Evolutionary conservation across 768 basidiomycete genomes (phyloP).

Genomic region (Pleurotus sapidus): DNA sequence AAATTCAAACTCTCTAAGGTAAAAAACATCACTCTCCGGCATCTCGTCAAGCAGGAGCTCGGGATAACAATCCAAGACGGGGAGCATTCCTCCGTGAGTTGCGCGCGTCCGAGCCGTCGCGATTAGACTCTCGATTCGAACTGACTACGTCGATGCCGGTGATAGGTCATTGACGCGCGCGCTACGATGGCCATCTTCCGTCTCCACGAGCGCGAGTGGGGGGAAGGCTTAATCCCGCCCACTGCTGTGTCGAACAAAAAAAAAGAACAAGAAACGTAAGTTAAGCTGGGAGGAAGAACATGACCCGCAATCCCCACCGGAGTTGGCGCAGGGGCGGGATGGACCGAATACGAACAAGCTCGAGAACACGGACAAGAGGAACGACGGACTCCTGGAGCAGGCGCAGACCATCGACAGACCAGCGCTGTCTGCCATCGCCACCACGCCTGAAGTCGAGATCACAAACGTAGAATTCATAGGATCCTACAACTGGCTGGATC

Average conservation of each 20-base stretch:
- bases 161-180: constrained; percentile 86
- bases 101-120: not conserved
- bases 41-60: constrained; percentile 77
- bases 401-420: constrained; percentile 25
- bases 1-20: constrained; percentile 63
- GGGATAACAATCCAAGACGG: constrained; percentile 82
- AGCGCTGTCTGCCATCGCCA: constrained; percentile 15
- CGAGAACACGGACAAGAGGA: too few species aligned
- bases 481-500: constrained; percentile 55
- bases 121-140: too few species aligned
- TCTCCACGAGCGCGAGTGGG: constrained; percentile 81
- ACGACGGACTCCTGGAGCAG: constrained; percentile 25
- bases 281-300: too few species aligned
- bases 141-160: too few species aligned
- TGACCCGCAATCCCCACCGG: too few species aligned
- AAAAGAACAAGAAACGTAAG: constrained; percentile 18
- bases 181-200: constrained; percentile 95
- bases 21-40: constrained; percentile 71
- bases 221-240: constrained; percentile 37
- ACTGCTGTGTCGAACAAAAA: not conserved
- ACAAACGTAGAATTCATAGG: constrained; percentile 32
- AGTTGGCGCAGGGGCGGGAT: too few species aligned
- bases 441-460: constrained; percentile 33
- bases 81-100: constrained; percentile 85
- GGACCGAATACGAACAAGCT: too few species aligned